Conservation (phyloP, 306 rosid genomes). For the Oxytropis ochrocephala region DNA sequence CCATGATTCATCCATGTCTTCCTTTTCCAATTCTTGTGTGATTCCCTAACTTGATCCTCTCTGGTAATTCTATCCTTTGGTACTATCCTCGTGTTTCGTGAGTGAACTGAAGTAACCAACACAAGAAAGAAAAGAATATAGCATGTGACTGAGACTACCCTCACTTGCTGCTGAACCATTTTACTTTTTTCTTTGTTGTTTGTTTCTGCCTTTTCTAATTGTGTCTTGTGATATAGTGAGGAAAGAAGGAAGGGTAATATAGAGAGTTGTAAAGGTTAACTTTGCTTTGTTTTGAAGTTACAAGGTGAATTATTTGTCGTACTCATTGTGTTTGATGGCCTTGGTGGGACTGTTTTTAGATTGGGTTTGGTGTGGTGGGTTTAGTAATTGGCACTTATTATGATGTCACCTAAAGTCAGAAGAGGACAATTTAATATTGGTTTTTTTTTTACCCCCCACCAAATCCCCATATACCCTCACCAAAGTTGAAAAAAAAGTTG, state of each 20-base stretch:
- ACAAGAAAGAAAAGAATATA: slow-evolving; percentile 38
- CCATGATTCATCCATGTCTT: slow-evolving; percentile 69
- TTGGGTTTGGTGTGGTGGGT: slow-evolving; percentile 29
- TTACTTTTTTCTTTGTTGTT: neutral
- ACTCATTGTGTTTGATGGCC: slow-evolving; percentile 24
- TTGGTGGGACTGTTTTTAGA: slow-evolving; percentile 16
- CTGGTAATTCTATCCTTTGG: neutral
- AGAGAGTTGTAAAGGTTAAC: slow-evolving; percentile 28
- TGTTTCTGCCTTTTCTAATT: slow-evolving; percentile 13
- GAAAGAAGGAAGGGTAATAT: slow-evolving; percentile 19
- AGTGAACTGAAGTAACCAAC: slow-evolving; percentile 25
- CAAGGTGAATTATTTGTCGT: slow-evolving; percentile 32
- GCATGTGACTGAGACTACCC: slow-evolving; percentile 28
- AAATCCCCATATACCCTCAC: too few relatives aligned
- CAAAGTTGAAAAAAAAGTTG: too few relatives aligned
- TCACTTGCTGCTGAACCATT: slow-evolving; percentile 36
- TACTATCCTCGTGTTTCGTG: slow-evolving; percentile 3
- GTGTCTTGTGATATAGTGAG: neutral
- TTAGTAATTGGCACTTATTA: slow-evolving; percentile 27
- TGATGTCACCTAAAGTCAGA: slow-evolving; percentile 24
- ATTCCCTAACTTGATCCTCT: slow-evolving; percentile 5
- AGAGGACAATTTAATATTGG: too few relatives aligned
- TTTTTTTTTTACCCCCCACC: too few relatives aligned
- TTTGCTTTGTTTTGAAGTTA: slow-evolving; percentile 71
- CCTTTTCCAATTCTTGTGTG: slow-evolving; percentile 26